Evolutionary conservation across 1,139 yeast species (phyloP).

Genomic region (Lodderomyces metapsilosis): DNA sequence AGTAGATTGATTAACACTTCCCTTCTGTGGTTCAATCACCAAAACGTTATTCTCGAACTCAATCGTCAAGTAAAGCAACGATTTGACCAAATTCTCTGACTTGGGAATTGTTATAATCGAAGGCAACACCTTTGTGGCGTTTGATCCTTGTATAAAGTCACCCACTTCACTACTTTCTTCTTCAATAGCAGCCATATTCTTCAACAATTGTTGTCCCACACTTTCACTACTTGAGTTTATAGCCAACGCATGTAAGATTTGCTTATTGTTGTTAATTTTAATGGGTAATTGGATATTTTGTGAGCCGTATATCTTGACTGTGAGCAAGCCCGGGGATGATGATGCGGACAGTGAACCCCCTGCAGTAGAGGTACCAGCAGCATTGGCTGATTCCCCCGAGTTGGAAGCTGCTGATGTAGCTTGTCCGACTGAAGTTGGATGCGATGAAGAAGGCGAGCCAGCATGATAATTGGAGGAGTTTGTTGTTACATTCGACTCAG

Average conservation of each 20-base stretch:
- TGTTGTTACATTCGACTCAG: conserved; percentile 8
- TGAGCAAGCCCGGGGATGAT: conserved; percentile 61
- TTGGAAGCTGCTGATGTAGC: conserved; percentile 5
- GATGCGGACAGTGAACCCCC: no score
- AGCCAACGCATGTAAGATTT: conserved; percentile 52
- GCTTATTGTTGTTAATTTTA: conserved; percentile 51
- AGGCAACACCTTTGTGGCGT: conserved; percentile 55
- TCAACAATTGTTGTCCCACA: conserved; percentile 37
- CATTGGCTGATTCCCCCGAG: conserved; percentile 1
- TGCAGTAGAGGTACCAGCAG: no score
- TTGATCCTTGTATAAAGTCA: conserved; percentile 29
- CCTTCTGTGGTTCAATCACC: conserved; percentile 76
- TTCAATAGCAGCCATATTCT: conserved; percentile 27
- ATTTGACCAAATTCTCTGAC: conserved; percentile 46
- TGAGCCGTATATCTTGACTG: conserved; percentile 67
- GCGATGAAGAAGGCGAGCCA: conserved; percentile 11
- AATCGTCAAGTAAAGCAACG: conserved; percentile 64
- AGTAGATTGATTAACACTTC: conserved; percentile 51
- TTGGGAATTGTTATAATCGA: conserved; percentile 64
- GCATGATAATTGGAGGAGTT: conserved; percentile 8
- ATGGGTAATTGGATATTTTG: conserved; percentile 63
- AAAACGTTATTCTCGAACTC: conserved; percentile 83
- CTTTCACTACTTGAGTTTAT: conserved; percentile 42
- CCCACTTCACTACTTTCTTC: conserved; percentile 20
- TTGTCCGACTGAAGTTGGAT: conserved; percentile 10